Conservation (phyloP, 2,329 filamentous ascomycete species). For the Bipolaris oryzae region DNA sequence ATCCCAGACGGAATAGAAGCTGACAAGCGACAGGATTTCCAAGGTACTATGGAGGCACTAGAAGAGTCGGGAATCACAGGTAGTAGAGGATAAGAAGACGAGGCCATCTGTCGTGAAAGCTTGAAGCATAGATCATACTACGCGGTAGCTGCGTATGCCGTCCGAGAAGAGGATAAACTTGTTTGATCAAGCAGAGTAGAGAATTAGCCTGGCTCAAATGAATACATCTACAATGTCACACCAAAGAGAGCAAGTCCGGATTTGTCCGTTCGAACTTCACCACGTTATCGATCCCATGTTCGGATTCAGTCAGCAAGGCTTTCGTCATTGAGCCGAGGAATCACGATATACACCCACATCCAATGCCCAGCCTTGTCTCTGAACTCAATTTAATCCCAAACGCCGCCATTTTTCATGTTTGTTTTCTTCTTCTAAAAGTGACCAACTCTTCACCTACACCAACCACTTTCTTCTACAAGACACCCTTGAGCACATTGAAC, state of each 20-base stretch:
- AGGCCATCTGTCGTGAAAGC: not conserved
- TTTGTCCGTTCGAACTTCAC: not conserved
- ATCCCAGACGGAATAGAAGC: not conserved
- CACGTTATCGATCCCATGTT: not conserved
- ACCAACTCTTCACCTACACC: not conserved
- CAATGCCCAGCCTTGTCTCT: too few species aligned
- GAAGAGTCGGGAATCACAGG: slow-evolving; percentile 2
- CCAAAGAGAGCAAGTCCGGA: not conserved
- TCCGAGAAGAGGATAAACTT: not conserved
- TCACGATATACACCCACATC: not conserved
- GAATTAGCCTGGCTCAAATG: not conserved
- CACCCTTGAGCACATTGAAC: not conserved
- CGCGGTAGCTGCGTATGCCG: not conserved
- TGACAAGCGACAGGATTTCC: not conserved
- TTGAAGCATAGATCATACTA: too few species aligned
- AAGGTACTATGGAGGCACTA: slow-evolving; percentile 1
- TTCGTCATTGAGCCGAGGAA: not conserved
- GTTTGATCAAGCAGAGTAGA: not conserved
- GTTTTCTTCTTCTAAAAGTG: not conserved
- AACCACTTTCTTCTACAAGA: not conserved
- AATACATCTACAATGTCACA: not conserved
- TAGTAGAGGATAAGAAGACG: not conserved
- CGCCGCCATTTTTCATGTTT: not conserved
- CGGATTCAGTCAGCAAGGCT: not conserved
- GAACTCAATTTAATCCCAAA: too few species aligned